These are phyloP conservation scores for Yamagishiella unicocca DNA, from an alignment of 139 green algal genomes.

Conservation along the genomic window DNA sequence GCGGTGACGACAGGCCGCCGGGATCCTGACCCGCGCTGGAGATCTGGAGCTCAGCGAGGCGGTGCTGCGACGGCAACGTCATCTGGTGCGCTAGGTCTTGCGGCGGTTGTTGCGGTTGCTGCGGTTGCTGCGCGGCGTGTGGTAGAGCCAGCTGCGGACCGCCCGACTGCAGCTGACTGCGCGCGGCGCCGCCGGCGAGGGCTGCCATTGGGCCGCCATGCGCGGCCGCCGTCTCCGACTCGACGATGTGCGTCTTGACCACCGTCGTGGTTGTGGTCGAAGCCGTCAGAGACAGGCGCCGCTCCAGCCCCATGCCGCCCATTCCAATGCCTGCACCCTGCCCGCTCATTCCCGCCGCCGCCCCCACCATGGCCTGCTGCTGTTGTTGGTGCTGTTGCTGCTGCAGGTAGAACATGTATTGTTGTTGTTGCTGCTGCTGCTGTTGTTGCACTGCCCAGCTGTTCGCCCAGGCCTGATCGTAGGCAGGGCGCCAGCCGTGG, in stretches of 20 bases:
- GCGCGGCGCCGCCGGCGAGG: background rate
- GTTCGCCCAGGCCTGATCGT: background rate
- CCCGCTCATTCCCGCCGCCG: background rate
- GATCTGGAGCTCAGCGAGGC: background rate
- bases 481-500: background rate
- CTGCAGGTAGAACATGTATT: background rate
- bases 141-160: background rate
- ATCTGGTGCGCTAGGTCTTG: constrained; percentile 2
- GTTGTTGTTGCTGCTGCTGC: background rate
- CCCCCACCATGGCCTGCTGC: background rate
- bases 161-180: background rate
- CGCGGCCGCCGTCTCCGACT: background rate
- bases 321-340: background rate
- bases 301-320: background rate
- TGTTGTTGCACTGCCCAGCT: background rate
- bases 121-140: background rate
- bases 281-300: background rate
- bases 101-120: constrained; percentile 9
- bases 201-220: too few relatives aligned
- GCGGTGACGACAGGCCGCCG: background rate
- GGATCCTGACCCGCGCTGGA: background rate
- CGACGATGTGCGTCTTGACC: background rate
- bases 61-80: constrained; percentile 1
- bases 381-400: constrained; percentile 22
- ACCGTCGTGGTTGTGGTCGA: too few relatives aligned